Evolutionary conservation across 1,284 basidiomycete genomes (phyloP).

Genomic region (Agroathelia rolfsii): DNA sequence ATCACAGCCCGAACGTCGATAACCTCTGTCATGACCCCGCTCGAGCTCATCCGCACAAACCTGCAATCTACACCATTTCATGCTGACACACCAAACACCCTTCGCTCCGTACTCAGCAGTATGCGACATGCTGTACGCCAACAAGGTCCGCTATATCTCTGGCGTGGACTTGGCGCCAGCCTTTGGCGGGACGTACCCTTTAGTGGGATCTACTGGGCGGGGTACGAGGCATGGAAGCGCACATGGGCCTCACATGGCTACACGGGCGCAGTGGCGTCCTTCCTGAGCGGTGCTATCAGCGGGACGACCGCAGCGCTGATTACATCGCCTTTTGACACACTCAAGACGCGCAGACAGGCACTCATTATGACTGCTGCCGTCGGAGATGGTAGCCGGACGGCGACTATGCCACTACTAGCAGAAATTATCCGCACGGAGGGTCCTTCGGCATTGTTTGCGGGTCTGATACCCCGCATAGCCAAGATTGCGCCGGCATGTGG

Average conservation of each 20-base stretch:
- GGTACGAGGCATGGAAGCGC: constrained; percentile 60
- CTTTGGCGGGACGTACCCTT: constrained; percentile 98
- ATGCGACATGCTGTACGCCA: constrained; percentile 50
- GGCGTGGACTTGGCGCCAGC: constrained; percentile 86
- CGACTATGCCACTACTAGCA: constrained; percentile 52
- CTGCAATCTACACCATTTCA: constrained; percentile 79
- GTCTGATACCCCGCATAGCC: constrained; percentile 79
- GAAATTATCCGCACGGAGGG: constrained; percentile 79
- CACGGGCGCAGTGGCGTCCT: constrained; percentile 65
- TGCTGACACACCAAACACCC: constrained; percentile 60
- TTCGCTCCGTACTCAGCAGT: constrained; percentile 56
- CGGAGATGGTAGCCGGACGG: too few relatives aligned
- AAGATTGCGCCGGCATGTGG: constrained; percentile 99
- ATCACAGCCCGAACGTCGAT: constrained; percentile 75
- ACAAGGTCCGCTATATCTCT: constrained; percentile 70
- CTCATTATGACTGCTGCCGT: constrained; percentile 43
- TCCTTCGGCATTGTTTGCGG: constrained; percentile 69
- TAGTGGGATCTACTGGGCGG: constrained; percentile 86
- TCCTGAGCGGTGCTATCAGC: constrained; percentile 74
- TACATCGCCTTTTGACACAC: constrained; percentile 93
- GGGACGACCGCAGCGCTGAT: constrained; percentile 79
- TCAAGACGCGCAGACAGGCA: constrained; percentile 89
- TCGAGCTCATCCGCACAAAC: constrained; percentile 91
- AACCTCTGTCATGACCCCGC: constrained; percentile 76
- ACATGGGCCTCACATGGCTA: constrained; percentile 39